Evolutionary conservation across 192 early-diverging fungal genomes (phyloP).

Genomic region (Coemansia sp.): DNA sequence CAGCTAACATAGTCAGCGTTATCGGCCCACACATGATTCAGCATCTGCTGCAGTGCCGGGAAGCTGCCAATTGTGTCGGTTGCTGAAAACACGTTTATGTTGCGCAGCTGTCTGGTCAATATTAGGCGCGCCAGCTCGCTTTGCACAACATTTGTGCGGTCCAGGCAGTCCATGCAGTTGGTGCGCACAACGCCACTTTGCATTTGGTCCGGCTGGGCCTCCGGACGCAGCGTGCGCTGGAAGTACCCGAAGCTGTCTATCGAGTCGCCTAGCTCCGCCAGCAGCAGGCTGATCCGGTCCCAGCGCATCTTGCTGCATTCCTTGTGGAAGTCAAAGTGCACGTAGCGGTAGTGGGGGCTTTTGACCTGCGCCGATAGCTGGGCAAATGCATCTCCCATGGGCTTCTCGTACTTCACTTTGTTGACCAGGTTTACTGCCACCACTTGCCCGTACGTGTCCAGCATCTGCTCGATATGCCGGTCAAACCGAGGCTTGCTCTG

Average conservation of each 20-base stretch:
- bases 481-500: conserved; percentile 38
- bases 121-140: conserved; percentile 76
- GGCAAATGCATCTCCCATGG: conserved; percentile 78
- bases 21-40: conserved; percentile 96
- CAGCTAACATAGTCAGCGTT: conserved; percentile 90
- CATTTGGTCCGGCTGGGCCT: conserved; percentile 9
- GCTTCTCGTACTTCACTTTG: conserved; percentile 87
- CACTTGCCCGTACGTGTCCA: conserved; percentile 73
- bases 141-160: conserved; percentile 99
- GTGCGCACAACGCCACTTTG: conserved; percentile 87
- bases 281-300: conserved; percentile 79
- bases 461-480: conserved; percentile 33
- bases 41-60: conserved; percentile 64
- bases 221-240: conserved; percentile 8
- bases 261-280: conserved; percentile 73
- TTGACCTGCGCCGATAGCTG: conserved; percentile 60
- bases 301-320: conserved; percentile 96
- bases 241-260: conserved; percentile 61
- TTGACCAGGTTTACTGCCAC: conserved; percentile 93
- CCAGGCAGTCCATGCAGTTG: conserved; percentile 99
- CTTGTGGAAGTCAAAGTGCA: conserved; percentile 96
- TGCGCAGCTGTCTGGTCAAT: conserved; percentile 71
- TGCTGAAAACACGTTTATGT: conserved; percentile 60
- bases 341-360: conserved; percentile 64
- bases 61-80: conserved; percentile 65